Percentiles rank a stretch among this genome's conserved stretches.
phyloP scores from a whole-genome alignment of 129 eudicot genomes.

The Scalesia atractyloides region DNA sequence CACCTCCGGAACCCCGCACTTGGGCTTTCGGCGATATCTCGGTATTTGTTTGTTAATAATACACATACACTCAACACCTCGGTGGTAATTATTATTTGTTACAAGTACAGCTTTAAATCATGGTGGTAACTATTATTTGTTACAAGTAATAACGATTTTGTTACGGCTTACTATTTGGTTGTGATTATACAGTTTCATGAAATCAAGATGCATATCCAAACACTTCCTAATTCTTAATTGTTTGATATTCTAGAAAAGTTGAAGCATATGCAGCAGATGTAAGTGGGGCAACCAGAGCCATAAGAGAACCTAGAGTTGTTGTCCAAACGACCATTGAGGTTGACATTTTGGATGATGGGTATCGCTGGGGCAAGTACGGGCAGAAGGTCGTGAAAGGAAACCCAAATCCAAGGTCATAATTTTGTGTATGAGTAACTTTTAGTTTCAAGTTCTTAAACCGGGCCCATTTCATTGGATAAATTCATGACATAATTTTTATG shows the following conservation, averaged over 20 bases:
- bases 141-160: background rate
- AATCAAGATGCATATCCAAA: background rate
- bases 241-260: constrained; percentile 53
- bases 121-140: background rate
- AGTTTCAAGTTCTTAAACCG: background rate
- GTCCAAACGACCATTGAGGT: constrained; percentile 90
- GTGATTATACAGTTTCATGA: background rate
- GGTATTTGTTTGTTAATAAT: too few species aligned
- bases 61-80: too few species aligned
- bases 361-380: constrained; percentile 91
- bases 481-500: background rate
- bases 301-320: constrained; percentile 86
- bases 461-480: background rate
- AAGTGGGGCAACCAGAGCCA: constrained; percentile 76
- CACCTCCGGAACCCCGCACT: too few species aligned
- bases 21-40: too few species aligned
- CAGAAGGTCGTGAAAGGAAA: constrained; percentile 93
- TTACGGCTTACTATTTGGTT: background rate
- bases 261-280: constrained; percentile 72
- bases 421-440: background rate
- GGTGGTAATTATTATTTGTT: background rate
- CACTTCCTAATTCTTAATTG: background rate
- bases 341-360: constrained; percentile 85
- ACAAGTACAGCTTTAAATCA: background rate
- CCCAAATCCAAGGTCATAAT: constrained; percentile 76